These are phyloP conservation scores for Byssoonygena ceratinophila DNA, from an alignment of 2,329 filamentous ascomycete species.

Conservation along the genomic window DNA sequence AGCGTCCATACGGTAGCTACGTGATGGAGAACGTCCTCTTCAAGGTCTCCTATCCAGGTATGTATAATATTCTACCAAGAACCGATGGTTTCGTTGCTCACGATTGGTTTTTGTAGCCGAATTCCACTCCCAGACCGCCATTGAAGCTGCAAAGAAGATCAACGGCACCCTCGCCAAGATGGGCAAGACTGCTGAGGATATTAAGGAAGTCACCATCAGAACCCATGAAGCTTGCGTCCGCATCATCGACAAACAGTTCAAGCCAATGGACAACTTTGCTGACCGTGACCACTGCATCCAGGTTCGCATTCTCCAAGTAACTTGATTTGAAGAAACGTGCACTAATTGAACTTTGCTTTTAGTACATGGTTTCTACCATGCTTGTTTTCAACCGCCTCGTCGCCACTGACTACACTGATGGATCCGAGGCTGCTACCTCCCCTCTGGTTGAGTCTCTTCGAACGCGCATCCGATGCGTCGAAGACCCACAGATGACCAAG, in stretches of 20 bases:
- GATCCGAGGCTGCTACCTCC: constrained; percentile 81
- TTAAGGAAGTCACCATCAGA: constrained; percentile 84
- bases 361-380: constrained; percentile 96
- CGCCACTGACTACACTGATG: constrained; percentile 87
- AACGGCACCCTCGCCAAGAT: constrained; percentile 68
- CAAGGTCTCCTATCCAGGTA: constrained; percentile 97
- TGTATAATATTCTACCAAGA: constrained; percentile 23
- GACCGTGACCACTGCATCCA: constrained; percentile 99
- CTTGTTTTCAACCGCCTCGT: constrained; percentile 88
- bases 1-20: constrained; percentile 92
- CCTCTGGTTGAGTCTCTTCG: constrained; percentile 82
- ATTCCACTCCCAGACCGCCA: constrained; percentile 97
- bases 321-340: too few species aligned
- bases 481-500: constrained; percentile 85
- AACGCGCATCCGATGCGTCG: constrained; percentile 88
- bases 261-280: constrained; percentile 99
- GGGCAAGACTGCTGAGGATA: constrained; percentile 87
- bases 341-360: too few species aligned
- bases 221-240: constrained; percentile 97
- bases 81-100: constrained; percentile 19
- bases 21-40: constrained; percentile 99
- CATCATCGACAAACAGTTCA: constrained; percentile 99
- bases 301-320: constrained; percentile 33
- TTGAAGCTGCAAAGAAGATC: constrained; percentile 85
- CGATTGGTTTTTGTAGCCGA: constrained; percentile 51